Base-by-base conservation (phyloP, 2,329 filamentous ascomycete species). In the Fusarium haematococcum region DNA sequence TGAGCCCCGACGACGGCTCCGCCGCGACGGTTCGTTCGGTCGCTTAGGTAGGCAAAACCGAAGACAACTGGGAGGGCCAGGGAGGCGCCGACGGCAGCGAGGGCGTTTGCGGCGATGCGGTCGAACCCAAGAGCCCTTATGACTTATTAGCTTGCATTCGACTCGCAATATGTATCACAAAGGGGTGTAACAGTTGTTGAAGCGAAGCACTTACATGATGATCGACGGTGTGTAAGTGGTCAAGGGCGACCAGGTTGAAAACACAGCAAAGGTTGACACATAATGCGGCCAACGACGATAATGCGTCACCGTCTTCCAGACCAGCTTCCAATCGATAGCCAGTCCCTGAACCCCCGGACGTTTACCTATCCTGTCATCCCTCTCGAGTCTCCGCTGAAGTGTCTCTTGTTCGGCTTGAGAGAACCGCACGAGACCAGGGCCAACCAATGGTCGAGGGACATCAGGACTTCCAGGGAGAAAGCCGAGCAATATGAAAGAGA, bases 171-270 rank as follows among this genome's bases (percentile, higher is more conserved):
- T 48, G 4, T 16, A 25, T 5, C 23, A 10, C 16, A 10, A 18
- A 2, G 5, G 6, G 9, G 11, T 10, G 14, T 10, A 11, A 16
- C 5, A 16, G 32, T 10, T n/a, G 6, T 18, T 13, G 4, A 57
- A 57, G 14, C 25, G 8, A 16, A 16, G 11, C 11, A 61, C 74
- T 75, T 63, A 83, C 82, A 84, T 80, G 48, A 84, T 83, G 66
- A 87, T 86, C 4, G 83, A 83, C 0, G 86, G 87, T 0, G 86
- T 88, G 68, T 88, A 89, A 0, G 86, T 88, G 1, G 85, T 88
- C 11, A 88, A 75, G 0, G 87, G 85, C 10, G 85, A 85, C 86
- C 87, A 89, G 0, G 87, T 88, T 1, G 86, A 85, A 68, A 89
- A 89, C 6, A 88, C 86, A 20, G 82, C 84, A 57, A 86, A 87